phyloP scores from a whole-genome alignment of 2,329 filamentous ascomycete genomes.

The Dothideomycetes sp. region DNA sequence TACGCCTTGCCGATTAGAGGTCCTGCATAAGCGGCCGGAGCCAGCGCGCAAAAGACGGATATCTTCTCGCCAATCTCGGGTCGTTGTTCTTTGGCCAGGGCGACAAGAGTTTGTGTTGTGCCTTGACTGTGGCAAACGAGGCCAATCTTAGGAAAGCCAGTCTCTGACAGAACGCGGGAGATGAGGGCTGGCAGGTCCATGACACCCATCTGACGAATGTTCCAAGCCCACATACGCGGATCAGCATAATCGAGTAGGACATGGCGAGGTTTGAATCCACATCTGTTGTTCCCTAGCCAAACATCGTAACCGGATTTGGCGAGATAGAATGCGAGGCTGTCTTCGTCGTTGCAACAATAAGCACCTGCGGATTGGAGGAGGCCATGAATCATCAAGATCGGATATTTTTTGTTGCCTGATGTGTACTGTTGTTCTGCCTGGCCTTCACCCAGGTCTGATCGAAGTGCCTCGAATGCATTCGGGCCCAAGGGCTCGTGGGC shows the following conservation, averaged over 20 bases:
- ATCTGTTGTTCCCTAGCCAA: conserved; percentile 90
- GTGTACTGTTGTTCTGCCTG: conserved; percentile 26
- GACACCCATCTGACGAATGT: conserved; percentile 86
- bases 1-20: conserved; percentile 77
- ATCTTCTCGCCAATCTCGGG: conserved; percentile 74
- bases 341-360: conserved; percentile 82
- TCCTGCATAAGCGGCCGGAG: conserved; percentile 82
- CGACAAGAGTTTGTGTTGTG: conserved; percentile 78
- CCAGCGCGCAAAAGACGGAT: conserved; percentile 81
- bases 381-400: conserved; percentile 78
- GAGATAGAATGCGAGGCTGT: conserved; percentile 81
- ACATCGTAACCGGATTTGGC: conserved; percentile 90
- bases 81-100: conserved; percentile 78
- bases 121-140: conserved; percentile 85
- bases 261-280: conserved; percentile 73
- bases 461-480: conserved; percentile 41
- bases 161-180: conserved; percentile 69
- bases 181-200: conserved; percentile 76
- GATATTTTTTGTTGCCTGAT: conserved; percentile 50
- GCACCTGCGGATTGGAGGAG: conserved; percentile 79
- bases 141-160: conserved; percentile 70
- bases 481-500: conserved; percentile 47
- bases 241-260: conserved; percentile 58
- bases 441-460: conserved; percentile 14
- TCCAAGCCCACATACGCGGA: conserved; percentile 94